Percentiles rank a stretch among this genome's conserved stretches.
Evolutionary conservation across 2,329 filamentous ascomycete genomes (phyloP).

Genomic region (Stachybotrys elegans): DNA sequence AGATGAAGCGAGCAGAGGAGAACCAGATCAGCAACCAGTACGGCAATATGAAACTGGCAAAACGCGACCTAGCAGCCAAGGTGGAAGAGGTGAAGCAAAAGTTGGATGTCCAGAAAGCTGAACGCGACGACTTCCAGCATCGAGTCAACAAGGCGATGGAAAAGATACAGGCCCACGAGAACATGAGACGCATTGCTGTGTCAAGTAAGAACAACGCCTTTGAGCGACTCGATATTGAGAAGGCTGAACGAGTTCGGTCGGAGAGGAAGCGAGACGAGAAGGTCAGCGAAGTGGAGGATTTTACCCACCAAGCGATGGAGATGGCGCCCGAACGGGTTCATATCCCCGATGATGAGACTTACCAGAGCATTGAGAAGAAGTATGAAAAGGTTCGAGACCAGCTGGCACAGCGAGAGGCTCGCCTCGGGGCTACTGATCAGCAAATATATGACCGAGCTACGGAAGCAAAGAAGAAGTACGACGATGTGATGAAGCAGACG

Average conservation of each 20-base stretch:
- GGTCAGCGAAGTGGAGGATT: conserved; percentile 44
- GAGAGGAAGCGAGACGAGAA: conserved; percentile 44
- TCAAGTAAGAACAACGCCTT: conserved; percentile 58
- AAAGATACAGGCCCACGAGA: conserved; percentile 43
- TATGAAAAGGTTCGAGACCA: conserved; percentile 52
- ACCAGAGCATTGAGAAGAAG: conserved; percentile 48
- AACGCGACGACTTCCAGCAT: conserved; percentile 35
- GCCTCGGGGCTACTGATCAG: conserved; percentile 59
- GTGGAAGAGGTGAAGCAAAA: conserved; percentile 34
- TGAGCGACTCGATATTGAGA: conserved; percentile 43
- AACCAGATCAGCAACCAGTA: conserved; percentile 51
- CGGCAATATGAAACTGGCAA: conserved; percentile 44
- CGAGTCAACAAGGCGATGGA: conserved; percentile 51
- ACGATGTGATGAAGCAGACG: conserved; percentile 37
- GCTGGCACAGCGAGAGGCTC: conserved; percentile 50
- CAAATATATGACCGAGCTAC: conserved; percentile 51
- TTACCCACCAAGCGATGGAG: conserved; percentile 46
- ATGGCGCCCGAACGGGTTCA: conserved; percentile 52
- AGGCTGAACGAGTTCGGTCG: conserved; percentile 37
- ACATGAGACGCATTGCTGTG: conserved; percentile 48
- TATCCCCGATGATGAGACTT: conserved; percentile 61
- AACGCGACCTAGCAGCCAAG: conserved; percentile 40
- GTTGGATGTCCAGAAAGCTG: conserved; percentile 24
- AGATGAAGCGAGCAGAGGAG: conserved; percentile 43
- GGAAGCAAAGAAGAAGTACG: conserved; percentile 35